Evolutionary conservation across 352 stramenopile genomes (phyloP).

Genomic region (Aphanomyces astaci): DNA sequence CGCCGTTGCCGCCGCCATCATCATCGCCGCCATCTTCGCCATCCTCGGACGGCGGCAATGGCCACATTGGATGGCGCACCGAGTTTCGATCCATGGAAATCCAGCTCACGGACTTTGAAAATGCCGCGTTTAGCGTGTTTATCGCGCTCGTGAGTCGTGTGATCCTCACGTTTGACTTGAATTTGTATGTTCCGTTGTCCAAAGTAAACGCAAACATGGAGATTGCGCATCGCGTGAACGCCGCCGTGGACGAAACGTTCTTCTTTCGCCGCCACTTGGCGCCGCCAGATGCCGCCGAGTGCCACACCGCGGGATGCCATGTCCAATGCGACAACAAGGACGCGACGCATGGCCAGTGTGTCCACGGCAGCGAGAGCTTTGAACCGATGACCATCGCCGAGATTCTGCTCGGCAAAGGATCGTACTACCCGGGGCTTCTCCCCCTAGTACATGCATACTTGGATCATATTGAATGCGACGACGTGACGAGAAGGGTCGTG

Average conservation of each 20-base stretch:
- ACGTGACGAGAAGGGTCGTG: conserved; percentile 71
- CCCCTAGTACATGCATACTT: conserved; percentile 95
- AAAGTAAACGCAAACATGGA: conserved; percentile 99
- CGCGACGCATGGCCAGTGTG: conserved; percentile 37
- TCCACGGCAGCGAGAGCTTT: conserved; percentile 23
- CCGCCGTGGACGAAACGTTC: conserved; percentile 93
- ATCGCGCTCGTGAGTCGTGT: conserved; percentile 96
- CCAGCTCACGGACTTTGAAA: conserved; percentile 99
- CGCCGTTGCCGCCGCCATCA: conserved; percentile 62
- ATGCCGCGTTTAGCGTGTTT: conserved; percentile 99
- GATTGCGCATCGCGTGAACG: conserved; percentile 93
- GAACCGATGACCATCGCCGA: conserved; percentile 98
- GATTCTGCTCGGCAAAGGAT: conserved; percentile 94
- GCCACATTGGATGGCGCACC: conserved; percentile 78
- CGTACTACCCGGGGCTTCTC: conserved; percentile 96
- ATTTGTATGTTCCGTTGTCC: conserved; percentile 98
- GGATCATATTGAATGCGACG: conserved; percentile 96
- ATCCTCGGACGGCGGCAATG: not conserved
- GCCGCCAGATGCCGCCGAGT: conserved; percentile 69
- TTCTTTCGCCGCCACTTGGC: conserved; percentile 96
- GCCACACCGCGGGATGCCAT: conserved; percentile 24
- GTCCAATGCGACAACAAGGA: conserved; percentile 30
- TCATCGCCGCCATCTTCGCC: too few species aligned
- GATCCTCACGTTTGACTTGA: conserved; percentile 99
- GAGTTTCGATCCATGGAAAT: conserved; percentile 99